phyloP scores from a whole-genome alignment of 1,284 basidiomycete genomes.

The Tilletia horrida region DNA sequence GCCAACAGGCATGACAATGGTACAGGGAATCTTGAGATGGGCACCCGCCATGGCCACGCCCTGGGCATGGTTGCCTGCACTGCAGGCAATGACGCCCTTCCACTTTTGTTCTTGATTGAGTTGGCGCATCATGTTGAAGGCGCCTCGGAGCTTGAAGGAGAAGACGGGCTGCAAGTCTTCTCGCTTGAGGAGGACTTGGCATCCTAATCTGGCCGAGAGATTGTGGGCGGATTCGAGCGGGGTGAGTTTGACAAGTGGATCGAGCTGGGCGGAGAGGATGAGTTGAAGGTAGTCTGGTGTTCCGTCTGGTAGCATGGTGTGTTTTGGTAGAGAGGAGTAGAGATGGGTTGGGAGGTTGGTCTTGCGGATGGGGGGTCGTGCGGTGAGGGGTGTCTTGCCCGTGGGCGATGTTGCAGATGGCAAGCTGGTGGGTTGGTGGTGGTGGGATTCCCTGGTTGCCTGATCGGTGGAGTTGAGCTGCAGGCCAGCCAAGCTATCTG shows the following conservation, averaged over 20 bases:
- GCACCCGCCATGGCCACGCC: slow-evolving; percentile 91
- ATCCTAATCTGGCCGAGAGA: slow-evolving; percentile 81
- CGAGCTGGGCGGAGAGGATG: slow-evolving; percentile 88
- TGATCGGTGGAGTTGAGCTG: background rate
- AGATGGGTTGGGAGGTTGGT: slow-evolving; percentile 22
- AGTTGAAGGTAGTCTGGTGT: slow-evolving; percentile 90
- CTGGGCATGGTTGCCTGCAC: slow-evolving; percentile 97
- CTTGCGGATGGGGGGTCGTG: background rate
- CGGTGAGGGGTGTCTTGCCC: background rate
- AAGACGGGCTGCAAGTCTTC: slow-evolving; percentile 96
- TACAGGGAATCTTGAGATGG: slow-evolving; percentile 83
- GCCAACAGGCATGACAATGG: slow-evolving; percentile 94
- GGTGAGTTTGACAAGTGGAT: slow-evolving; percentile 87
- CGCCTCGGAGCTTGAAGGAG: slow-evolving; percentile 88
- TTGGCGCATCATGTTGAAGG: slow-evolving; percentile 97
- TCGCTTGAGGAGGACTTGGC: slow-evolving; percentile 89
- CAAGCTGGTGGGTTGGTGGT: background rate
- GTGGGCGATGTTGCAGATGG: background rate
- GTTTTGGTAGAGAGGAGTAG: slow-evolving; percentile 68
- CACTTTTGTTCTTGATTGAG: slow-evolving; percentile 82
- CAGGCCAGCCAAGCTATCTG: background rate
- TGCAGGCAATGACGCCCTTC: slow-evolving; percentile 97
- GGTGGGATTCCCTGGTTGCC: background rate
- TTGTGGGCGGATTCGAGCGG: slow-evolving; percentile 82
- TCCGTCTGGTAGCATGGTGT: slow-evolving; percentile 67